phyloP scores from a whole-genome alignment of 345 rosid genomes.

The Viola odorata region DNA sequence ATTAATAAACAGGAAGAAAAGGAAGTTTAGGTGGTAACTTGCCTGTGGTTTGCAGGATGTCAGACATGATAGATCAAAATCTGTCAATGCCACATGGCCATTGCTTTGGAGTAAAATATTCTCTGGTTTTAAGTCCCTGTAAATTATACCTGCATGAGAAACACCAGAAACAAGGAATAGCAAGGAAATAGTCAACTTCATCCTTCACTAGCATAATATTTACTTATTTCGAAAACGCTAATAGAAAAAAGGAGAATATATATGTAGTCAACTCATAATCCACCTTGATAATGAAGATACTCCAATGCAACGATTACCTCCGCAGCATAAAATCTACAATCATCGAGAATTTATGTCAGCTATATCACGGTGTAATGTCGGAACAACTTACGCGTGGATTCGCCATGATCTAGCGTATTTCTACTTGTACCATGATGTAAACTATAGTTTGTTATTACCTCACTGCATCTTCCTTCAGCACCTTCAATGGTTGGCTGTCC shows the following conservation, averaged over 20 bases:
- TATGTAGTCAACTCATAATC: background rate
- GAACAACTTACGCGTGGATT: background rate
- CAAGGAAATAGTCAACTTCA: no score
- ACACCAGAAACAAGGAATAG: background rate
- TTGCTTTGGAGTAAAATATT: slow-evolving; percentile 67
- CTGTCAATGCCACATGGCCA: slow-evolving; percentile 79
- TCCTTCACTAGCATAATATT: no score
- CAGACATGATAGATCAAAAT: slow-evolving; percentile 89
- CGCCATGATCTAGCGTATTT: background rate
- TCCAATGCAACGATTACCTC: slow-evolving; percentile 85
- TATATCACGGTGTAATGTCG: background rate
- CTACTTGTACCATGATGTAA: background rate
- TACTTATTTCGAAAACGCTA: no score
- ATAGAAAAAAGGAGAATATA: background rate
- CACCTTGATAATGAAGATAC: slow-evolving; percentile 98
- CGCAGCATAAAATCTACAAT: slow-evolving; percentile 75
- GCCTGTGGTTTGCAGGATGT: slow-evolving; percentile 94
- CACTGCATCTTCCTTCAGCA: slow-evolving; percentile 87
- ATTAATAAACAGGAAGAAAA: background rate
- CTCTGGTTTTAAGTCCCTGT: slow-evolving; percentile 92
- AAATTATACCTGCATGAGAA: slow-evolving; percentile 60
- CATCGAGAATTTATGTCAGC: slow-evolving; percentile 11
- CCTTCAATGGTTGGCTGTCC: slow-evolving; percentile 76
- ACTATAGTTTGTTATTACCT: slow-evolving; percentile 35
- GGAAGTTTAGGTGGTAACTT: slow-evolving; percentile 1